Percentiles rank a stretch among this genome's conserved stretches.
phyloP scores from a whole-genome alignment of 495 filamentous ascomycete species.

The Aspergillus heteromorphus region DNA sequence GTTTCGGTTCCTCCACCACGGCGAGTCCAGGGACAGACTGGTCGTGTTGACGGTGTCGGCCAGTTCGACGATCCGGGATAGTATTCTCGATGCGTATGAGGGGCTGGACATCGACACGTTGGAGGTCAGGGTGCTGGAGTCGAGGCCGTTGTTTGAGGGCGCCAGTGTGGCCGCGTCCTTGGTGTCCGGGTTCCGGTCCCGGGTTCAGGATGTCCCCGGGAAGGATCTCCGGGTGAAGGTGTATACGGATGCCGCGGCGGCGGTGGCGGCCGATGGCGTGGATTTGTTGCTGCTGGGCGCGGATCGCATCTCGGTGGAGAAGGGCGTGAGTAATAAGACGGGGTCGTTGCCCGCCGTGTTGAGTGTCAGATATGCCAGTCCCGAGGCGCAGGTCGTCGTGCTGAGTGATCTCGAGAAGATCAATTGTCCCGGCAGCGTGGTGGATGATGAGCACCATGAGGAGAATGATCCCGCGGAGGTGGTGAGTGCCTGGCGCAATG shows the following conservation, averaged over 20 bases:
- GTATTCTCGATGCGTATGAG: conserved; percentile 27
- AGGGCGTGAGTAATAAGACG: conserved; percentile 61
- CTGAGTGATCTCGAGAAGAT: conserved; percentile 59
- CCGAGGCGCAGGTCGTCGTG: conserved; percentile 44
- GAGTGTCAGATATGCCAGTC: conserved; percentile 39
- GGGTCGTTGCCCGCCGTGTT: conserved; percentile 55
- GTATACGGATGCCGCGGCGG: conserved; percentile 57
- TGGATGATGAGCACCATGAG: conserved; percentile 36
- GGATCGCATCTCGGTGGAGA: conserved; percentile 49
- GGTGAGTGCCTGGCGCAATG: conserved; percentile 36
- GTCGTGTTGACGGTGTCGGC: conserved; percentile 54
- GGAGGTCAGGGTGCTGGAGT: conserved; percentile 58
- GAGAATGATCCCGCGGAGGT: conserved; percentile 47
- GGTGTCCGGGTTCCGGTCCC: conserved; percentile 24
- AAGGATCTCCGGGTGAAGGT: conserved; percentile 38
- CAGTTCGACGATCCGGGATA: conserved; percentile 54
- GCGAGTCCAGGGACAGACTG: conserved; percentile 22
- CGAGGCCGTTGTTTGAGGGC: conserved; percentile 61
- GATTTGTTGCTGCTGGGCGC: conserved; percentile 58
- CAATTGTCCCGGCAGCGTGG: conserved; percentile 35
- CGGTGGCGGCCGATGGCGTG: conserved; percentile 40
- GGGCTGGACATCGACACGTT: conserved; percentile 28
- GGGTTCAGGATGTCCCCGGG: conserved; percentile 10
- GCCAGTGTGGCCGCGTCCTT: conserved; percentile 49
- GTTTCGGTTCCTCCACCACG: conserved; percentile 20